Evolutionary conservation across 1,139 yeast species (phyloP), one percentile per base, ranked within the genome.

Genomic region (Geotrichum cucujoidarum): DNA sequence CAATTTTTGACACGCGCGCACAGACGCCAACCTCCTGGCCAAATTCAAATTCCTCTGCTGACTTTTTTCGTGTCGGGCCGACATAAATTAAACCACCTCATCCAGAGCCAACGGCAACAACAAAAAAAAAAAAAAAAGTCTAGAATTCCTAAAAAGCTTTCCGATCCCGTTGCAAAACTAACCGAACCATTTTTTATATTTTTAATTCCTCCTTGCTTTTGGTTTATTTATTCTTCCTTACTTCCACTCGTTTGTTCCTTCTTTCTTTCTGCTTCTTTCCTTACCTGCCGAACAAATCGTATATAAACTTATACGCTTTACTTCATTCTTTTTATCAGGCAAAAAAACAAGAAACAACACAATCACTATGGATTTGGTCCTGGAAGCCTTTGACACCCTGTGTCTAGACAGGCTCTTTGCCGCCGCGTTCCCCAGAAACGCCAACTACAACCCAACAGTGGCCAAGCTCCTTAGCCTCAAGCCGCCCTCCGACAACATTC

Each of bases 341-440:
- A 24, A 6, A 24, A 24, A 24, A 6, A 18, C 11, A n/a, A 24
- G 25, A 24, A 25, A 24, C 18, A 24, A 37, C 6, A 4, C 17
- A 11, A 22, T 4, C 49, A 50, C 8, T 50, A 90, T 90, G 98
- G 98, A 90, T 81, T 72, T 90, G 63, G 89, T 88, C 34, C 74
- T 92, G 51, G 98, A 90, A 68, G 71, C 79, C 33, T 69, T 74
- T 48, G 98, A 90, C 68, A 75, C 84, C 50, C 83, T 69, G 57
- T 60, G 80, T 37, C 76, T 90, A 46, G 98, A 90, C 68, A 72
- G 72, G 63, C 71, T 77, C 11, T 90, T 87, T 60, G 87, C 97
- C 16, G 66, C 65, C 30, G 50, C 73, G 4, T 63, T 79, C 40
- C 89, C 88, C 22, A 41, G 31, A 33, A 18, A 48, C 39, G 39